These are phyloP conservation scores for Basidiobolus meristosporus DNA, from an alignment of 371 early-diverging fungal species.

Conservation along the genomic window DNA sequence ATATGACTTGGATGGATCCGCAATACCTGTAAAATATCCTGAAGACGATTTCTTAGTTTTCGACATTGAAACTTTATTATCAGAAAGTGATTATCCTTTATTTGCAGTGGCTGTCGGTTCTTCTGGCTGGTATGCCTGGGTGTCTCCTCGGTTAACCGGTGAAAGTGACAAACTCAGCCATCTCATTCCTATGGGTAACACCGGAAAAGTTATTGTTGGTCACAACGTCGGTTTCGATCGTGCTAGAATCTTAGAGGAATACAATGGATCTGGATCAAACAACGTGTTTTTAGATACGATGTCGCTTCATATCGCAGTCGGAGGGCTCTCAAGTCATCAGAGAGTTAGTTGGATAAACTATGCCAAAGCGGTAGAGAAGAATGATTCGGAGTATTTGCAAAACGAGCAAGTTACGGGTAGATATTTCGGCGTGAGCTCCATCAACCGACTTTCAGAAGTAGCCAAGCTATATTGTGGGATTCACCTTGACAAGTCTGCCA, in stretches of 20 bases:
- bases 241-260: constrained; percentile 76
- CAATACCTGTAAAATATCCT: constrained; percentile 24
- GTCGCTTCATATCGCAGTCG: constrained; percentile 80
- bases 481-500: constrained; percentile 48
- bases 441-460: constrained; percentile 62
- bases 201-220: constrained; percentile 51
- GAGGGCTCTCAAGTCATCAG: constrained; percentile 83
- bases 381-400: constrained; percentile 8
- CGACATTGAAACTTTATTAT: constrained; percentile 72
- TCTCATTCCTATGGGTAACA: constrained; percentile 41
- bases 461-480: constrained; percentile 57
- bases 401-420: constrained; percentile 11
- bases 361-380: constrained; percentile 20
- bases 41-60: constrained; percentile 53
- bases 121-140: constrained; percentile 83
- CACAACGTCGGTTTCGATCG: constrained; percentile 90
- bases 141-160: constrained; percentile 44
- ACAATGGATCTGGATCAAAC: constrained; percentile 22
- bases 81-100: constrained; percentile 45
- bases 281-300: constrained; percentile 78
- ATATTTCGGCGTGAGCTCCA: constrained; percentile 44
- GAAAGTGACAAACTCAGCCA: constrained; percentile 17
- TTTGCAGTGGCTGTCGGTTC: constrained; percentile 66
- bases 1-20: constrained; percentile 25
- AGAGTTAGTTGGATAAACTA: constrained; percentile 55